Evolutionary conservation across 116 monocot genomes (phyloP).

Genomic region (Dioscorea cayenensis): DNA sequence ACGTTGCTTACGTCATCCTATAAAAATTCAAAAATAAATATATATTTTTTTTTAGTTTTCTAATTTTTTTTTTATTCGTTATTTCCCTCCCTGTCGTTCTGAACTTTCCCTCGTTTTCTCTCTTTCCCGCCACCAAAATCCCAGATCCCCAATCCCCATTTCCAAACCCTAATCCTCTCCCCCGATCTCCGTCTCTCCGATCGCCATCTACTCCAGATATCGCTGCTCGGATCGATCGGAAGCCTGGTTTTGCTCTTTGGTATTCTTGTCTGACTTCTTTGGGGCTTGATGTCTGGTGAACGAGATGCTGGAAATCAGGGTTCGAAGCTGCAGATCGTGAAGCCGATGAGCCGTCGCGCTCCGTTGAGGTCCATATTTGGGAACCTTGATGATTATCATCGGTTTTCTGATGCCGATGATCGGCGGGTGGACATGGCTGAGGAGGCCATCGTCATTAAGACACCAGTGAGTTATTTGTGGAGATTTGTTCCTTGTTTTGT

Average conservation of each 20-base stretch:
- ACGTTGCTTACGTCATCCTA: no score
- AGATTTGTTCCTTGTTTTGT: not conserved
- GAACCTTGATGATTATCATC: slow-evolving; percentile 19
- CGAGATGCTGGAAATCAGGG: slow-evolving; percentile 3
- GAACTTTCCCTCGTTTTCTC: slow-evolving; percentile 12
- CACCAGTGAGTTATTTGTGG: slow-evolving; percentile 11
- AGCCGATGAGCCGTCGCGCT: slow-evolving; percentile 3
- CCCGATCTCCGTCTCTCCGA: not conserved
- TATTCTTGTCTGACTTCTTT: not conserved
- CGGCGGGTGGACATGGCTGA: not conserved
- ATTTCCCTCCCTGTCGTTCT: slow-evolving; percentile 19
- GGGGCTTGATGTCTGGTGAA: slow-evolving; percentile 4
- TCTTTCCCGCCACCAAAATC: not conserved
- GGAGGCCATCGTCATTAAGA: slow-evolving; percentile 15
- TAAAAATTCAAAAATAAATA: not conserved
- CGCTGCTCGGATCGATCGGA: not conserved
- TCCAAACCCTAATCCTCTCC: not conserved
- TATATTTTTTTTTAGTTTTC: not conserved
- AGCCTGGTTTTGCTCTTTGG: not conserved
- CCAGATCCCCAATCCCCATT: not conserved
- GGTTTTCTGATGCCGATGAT: not conserved
- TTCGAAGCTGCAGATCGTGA: slow-evolving; percentile 3
- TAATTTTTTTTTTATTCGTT: not conserved
- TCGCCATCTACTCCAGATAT: not conserved
- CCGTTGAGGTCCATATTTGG: slow-evolving; percentile 9